Percentiles rank a stretch among this genome's conserved stretches.
phyloP scores from a whole-genome alignment of 139 green algal genomes.

The Pseudopediastrum boryanum region DNA sequence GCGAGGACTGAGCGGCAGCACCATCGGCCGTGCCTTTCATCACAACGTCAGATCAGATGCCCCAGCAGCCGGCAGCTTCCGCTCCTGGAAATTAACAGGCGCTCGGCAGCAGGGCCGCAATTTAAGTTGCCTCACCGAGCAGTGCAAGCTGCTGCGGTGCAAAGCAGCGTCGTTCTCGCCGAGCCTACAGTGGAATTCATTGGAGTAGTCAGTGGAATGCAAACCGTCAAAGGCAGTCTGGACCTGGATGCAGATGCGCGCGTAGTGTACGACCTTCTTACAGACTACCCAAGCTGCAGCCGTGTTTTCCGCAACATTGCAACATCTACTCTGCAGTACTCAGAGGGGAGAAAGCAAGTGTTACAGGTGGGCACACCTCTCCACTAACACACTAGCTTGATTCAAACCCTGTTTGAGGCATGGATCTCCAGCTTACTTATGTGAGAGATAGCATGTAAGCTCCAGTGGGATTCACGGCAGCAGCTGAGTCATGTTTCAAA shows the following conservation, averaged over 20 bases:
- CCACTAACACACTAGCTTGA: background rate
- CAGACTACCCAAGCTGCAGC: slow-evolving; percentile 43
- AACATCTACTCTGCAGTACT: background rate
- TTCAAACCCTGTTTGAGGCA: background rate
- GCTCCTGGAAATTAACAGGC: too few relatives aligned
- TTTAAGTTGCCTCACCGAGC: too few relatives aligned
- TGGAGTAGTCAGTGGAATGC: slow-evolving; percentile 6
- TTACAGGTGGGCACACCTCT: slow-evolving; percentile 30
- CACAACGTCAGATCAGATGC: too few relatives aligned
- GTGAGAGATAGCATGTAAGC: background rate
- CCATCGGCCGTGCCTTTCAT: too few relatives aligned
- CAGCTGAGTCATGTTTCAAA: background rate
- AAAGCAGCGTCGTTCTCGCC: too few relatives aligned
- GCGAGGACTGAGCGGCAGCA: too few relatives aligned
- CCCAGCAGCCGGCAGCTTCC: too few relatives aligned
- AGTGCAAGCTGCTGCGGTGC: too few relatives aligned
- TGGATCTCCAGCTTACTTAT: background rate
- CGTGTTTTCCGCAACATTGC: slow-evolving; percentile 54
- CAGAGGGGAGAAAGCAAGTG: slow-evolving; percentile 33
- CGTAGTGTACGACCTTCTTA: slow-evolving; percentile 39
- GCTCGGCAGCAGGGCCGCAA: too few relatives aligned
- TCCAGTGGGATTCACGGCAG: background rate
- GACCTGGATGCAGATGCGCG: background rate
- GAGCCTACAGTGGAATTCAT: background rate
- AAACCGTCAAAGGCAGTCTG: slow-evolving; percentile 40